Base-by-base conservation (phyloP, 305 asterid species). In the Euphrasia arctica region DNA sequence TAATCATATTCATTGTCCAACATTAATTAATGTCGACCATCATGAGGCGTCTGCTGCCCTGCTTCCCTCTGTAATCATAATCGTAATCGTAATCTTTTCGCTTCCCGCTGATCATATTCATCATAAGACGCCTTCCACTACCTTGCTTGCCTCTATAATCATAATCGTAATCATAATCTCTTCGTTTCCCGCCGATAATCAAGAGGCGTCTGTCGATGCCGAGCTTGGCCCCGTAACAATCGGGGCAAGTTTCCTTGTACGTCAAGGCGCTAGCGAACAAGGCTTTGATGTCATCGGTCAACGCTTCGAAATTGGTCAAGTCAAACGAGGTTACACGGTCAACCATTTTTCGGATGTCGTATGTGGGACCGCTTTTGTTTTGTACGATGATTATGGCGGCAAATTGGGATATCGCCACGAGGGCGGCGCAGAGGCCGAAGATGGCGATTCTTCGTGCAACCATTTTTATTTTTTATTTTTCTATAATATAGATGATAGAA, bases 401-500 rank as follows among this genome's bases (percentile, higher is more conserved):
- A 7, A 43, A 69, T 56, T 34, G 62, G 58, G 25, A 50, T 1
- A 8, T 52, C 1, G 29, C 73, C 52, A 68, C 60, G 12, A 58
- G 34, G 43, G 45, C 9, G 62, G 47, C 54, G 2, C 34, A 9
- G 2, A 47, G 36, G 59, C 57, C 52, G 54, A 68, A 9, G 73
- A 68, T 29, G 63, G 56, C 56, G 60, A 41, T 15, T 52, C 43
- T 73, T 9, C 29, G 68, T 0, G 73, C 55, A 50, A 67, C 67
- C 77, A 48, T 48, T 45, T 45, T 45, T 45, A 10, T 9, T 45
- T 14, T 12, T 48, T 12, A 12, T 31, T 31, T 31, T 2, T 31
- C 34, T 31, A 31, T 31, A 31, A 3, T 2, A 2, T 29, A 31
- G 34, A 31, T 31, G 34, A 2, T 31, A 2, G 34, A 31, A 4